Conservation (phyloP, 2,329 filamentous ascomycete genomes). For the Trichoderma sp. region DNA sequence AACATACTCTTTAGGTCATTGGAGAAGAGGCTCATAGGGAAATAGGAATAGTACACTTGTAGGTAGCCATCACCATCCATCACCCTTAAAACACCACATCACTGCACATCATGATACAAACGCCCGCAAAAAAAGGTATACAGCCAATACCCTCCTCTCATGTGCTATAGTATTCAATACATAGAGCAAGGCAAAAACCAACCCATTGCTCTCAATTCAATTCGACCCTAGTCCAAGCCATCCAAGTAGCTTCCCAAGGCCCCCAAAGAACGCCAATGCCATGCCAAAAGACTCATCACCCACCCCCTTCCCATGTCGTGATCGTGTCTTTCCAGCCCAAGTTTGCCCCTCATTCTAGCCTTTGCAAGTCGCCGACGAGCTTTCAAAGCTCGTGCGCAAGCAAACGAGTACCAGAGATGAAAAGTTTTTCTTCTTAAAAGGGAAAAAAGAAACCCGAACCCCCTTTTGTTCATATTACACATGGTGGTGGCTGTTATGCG, state of each 20-base stretch:
- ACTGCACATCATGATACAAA: not conserved
- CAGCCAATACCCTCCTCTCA: not conserved
- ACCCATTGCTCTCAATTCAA: not conserved
- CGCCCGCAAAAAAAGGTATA: slow-evolving; percentile 5
- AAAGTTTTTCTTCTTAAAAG: not conserved
- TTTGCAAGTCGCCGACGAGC: not conserved
- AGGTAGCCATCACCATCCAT: not conserved
- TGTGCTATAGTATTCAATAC: slow-evolving; percentile 21
- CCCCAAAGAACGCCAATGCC: slow-evolving; percentile 25
- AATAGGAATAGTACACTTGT: not conserved
- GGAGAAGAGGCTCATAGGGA: not conserved
- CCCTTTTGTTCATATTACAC: slow-evolving; percentile 8
- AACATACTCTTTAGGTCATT: not conserved
- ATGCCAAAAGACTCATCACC: slow-evolving; percentile 22
- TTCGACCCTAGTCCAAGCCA: not conserved
- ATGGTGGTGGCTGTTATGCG: not conserved
- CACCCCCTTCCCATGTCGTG: not conserved
- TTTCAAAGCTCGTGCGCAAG: slow-evolving; percentile 7
- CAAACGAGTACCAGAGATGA: not conserved
- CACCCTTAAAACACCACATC: not conserved
- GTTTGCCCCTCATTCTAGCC: not conserved
- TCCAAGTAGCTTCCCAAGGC: not conserved
- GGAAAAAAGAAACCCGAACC: not conserved
- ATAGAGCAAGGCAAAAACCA: slow-evolving; percentile 1
- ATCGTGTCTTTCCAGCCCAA: not conserved